Percentiles rank a stretch among this genome's conserved stretches.
Conservation (phyloP, 1,139 yeast species). For the Hansenula sp. region DNA sequence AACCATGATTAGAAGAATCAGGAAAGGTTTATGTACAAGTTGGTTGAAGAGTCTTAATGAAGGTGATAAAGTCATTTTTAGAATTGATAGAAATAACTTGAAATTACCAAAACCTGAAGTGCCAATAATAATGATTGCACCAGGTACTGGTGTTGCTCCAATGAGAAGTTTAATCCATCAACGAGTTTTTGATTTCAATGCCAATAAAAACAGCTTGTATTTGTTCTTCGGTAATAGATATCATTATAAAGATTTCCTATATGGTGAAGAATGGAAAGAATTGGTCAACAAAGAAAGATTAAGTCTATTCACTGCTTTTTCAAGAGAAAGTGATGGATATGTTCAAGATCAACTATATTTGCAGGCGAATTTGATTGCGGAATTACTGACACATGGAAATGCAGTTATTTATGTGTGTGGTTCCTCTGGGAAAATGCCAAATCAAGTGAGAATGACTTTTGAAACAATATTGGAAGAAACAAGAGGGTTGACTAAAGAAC, state of each 20-base stretch:
- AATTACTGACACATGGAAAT: conserved; percentile 46
- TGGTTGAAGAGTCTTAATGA: conserved; percentile 55
- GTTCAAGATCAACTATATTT: conserved; percentile 71
- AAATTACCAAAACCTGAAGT: conserved; percentile 29
- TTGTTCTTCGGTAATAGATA: conserved; percentile 79
- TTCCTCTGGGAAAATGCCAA: conserved; percentile 93
- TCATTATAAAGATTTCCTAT: conserved; percentile 64
- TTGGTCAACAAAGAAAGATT: conserved; percentile 33
- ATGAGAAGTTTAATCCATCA: conserved; percentile 61
- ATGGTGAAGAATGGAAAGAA: conserved; percentile 49
- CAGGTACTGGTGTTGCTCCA: conserved; percentile 95
- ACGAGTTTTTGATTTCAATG: conserved; percentile 19
- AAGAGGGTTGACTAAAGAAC: conserved; percentile 31
- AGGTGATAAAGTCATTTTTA: conserved; percentile 52
- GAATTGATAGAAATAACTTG: conserved; percentile 48
- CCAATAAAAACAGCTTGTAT: conserved; percentile 29
- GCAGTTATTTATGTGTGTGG: conserved; percentile 83
- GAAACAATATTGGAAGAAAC: conserved; percentile 21
- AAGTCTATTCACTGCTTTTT: conserved; percentile 51
- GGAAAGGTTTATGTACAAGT: conserved; percentile 81
- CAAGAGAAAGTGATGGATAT: conserved; percentile 54
- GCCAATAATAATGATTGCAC: conserved; percentile 73
- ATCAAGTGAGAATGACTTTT: conserved; percentile 73
- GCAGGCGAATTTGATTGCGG: conserved; percentile 43
- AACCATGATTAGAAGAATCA: conserved; percentile 70